Base-by-base conservation (phyloP, 495 filamentous ascomycete species). In the Friedmanniomyces endolithicus region DNA sequence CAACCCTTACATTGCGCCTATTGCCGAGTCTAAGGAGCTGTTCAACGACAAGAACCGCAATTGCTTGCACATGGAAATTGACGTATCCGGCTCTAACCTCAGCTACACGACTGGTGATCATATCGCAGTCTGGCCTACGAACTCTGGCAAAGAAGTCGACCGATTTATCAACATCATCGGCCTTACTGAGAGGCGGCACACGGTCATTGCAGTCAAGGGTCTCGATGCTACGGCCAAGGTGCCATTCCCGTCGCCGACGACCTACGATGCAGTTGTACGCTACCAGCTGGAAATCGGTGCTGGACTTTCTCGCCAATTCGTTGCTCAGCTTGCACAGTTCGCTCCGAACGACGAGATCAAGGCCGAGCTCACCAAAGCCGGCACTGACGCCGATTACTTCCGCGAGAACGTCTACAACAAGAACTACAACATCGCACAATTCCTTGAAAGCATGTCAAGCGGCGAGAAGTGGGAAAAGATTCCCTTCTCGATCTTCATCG, bases 211-310 rank as follows among this genome's bases (percentile, higher is more conserved):
- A 48, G 82, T 99, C 64, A 95, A 95, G 68, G 86, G 86, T 39
- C 80, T 96, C 16, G 92, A 99, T 73, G 81, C 90, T 16, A 97
- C 92, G 17, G 89, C 92, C 53, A 96, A 95, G 72, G 89, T 97
- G 48, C 94, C 92, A 7, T 97, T 99, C 71, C 92, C 92, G 19
- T 92, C 90, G 17, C 94, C 92, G 14, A 97, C 92, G 29, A 99
- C 92, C 22, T 97, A 88, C 69, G 92, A 97, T 73, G 86, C 90
- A 43, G 86, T 88, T 52, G 75, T 87, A 48, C 88, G 92, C 48
- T 99, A 96, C 73, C 92, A 99, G 70, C 85, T 97, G 80, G 92
- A 99, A 74, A 94, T 94, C 59, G 85, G 88, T 68, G 88, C 87
- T 25, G 86, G 92, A 11, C 87, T 97, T 16, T 99, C 92, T 45